These are phyloP conservation scores for Fusarium paranaense DNA, from an alignment of 2,329 filamentous ascomycete genomes.

Conservation along the genomic window DNA sequence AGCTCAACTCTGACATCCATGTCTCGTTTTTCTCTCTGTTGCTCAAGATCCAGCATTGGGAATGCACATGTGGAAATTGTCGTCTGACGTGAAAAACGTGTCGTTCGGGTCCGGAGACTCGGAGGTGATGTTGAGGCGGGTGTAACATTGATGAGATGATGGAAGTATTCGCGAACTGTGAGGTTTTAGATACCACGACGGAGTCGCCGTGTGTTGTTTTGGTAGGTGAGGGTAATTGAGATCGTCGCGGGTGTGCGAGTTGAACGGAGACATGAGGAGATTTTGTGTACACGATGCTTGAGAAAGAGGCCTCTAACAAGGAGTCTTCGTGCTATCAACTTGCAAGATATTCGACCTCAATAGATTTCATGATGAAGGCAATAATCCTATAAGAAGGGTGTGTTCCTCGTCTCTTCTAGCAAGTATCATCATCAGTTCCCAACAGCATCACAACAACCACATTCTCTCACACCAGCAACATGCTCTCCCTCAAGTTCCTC, in stretches of 20 bases:
- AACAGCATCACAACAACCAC: constrained; percentile 1
- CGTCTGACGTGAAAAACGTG: neutral
- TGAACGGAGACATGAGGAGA: constrained; percentile 28
- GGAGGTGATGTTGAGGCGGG: neutral
- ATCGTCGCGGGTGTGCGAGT: constrained; percentile 26
- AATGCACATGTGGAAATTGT: neutral
- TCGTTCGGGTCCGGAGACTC: neutral
- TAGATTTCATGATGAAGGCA: neutral
- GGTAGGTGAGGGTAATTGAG: neutral
- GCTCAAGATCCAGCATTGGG: neutral
- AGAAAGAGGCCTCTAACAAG: neutral
- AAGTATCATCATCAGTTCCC: constrained; percentile 1
- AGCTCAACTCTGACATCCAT: constrained; percentile 10
- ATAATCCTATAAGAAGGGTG: constrained; percentile 12
- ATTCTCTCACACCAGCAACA: constrained; percentile 16
- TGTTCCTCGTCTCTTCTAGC: rapidly evolving
- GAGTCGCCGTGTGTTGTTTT: neutral
- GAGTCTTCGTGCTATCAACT: neutral
- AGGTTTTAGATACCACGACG: neutral
- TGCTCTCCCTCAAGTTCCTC: constrained; percentile 34
- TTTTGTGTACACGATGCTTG: constrained; percentile 2
- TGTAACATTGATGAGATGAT: neutral
- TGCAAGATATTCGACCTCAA: neutral
- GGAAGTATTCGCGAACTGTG: neutral
- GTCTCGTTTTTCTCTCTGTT: constrained; percentile 21